These are phyloP conservation scores for Phlyctochytrium planicorne DNA, from an alignment of 192 early-diverging fungal species.

Conservation along the genomic window DNA sequence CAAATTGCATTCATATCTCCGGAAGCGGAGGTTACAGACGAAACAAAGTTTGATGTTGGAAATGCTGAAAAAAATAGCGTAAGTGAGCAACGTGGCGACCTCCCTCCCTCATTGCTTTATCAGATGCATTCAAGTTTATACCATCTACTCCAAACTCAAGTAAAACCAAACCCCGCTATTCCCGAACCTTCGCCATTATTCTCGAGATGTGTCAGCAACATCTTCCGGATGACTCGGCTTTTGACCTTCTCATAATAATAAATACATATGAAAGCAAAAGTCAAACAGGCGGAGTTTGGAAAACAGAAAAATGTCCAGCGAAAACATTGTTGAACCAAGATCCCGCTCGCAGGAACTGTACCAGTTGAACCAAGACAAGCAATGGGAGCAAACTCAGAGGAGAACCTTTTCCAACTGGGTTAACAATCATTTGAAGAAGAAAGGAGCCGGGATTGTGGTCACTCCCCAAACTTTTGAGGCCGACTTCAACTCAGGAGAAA, in stretches of 20 bases:
- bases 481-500: constrained; percentile 66
- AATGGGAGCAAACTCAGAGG: constrained; percentile 89
- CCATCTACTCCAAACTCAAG: constrained; percentile 21
- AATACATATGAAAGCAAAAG: no score
- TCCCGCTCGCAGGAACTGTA: no score
- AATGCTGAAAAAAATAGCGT: constrained; percentile 22
- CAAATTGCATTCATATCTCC: constrained; percentile 29
- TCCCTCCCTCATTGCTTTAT: background rate
- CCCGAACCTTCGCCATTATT: constrained; percentile 22
- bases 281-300: no score
- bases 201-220: constrained; percentile 23
- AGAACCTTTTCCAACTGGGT: constrained; percentile 82
- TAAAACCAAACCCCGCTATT: constrained; percentile 4
- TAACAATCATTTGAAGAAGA: constrained; percentile 36
- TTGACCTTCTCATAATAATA: constrained; percentile 37
- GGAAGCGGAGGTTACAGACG: constrained; percentile 35
- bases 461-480: constrained; percentile 46
- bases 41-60: constrained; percentile 30
- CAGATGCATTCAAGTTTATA: constrained; percentile 32
- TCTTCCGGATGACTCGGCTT: constrained; percentile 26
- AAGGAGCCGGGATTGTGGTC: constrained; percentile 25
- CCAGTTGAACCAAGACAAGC: constrained; percentile 44
- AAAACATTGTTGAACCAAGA: no score
- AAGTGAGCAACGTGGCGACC: background rate
- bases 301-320: no score